These are phyloP conservation scores for Entelexis paramagnoliae DNA, from an alignment of 1,139 yeast genomes.

Conservation along the genomic window DNA sequence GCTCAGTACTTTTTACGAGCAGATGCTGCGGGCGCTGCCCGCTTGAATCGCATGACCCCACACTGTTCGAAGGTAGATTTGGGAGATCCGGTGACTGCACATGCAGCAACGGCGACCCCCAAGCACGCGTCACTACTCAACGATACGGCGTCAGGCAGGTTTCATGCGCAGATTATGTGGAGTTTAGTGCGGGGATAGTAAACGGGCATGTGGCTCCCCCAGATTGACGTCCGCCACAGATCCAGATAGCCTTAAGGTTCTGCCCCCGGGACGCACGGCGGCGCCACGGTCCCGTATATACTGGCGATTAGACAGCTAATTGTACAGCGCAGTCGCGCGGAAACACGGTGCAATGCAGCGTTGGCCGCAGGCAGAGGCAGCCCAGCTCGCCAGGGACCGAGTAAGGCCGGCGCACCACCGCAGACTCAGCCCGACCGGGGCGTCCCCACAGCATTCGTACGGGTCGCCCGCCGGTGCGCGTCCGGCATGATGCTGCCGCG, in stretches of 20 bases:
- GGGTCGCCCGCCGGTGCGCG: neutral
- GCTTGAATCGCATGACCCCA: slow-evolving; percentile 6
- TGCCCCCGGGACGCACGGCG: too few species aligned
- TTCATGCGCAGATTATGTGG: slow-evolving; percentile 1
- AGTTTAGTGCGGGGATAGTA: slow-evolving; percentile 3
- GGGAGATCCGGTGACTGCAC: slow-evolving; percentile 1
- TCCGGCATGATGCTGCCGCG: neutral
- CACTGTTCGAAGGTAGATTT: neutral
- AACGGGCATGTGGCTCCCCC: neutral
- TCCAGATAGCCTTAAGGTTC: neutral
- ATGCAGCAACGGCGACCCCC: slow-evolving; percentile 1
- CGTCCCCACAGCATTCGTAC: neutral
- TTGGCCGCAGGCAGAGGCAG: too few species aligned
- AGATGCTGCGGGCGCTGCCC: neutral
- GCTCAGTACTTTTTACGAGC: slow-evolving; percentile 17
- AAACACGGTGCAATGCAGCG: too few species aligned
- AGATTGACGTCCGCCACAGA: neutral
- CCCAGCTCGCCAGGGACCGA: too few species aligned
- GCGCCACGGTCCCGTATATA: too few species aligned
- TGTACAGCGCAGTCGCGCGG: too few species aligned
- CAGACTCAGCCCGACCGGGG: too few species aligned
- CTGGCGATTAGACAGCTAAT: too few species aligned
- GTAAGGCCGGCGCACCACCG: too few species aligned
- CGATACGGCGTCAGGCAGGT: slow-evolving; percentile 1
- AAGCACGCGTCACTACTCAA: neutral